phyloP scores from a whole-genome alignment of 176 grass and related monocot genomes.

The Areca catechu region DNA sequence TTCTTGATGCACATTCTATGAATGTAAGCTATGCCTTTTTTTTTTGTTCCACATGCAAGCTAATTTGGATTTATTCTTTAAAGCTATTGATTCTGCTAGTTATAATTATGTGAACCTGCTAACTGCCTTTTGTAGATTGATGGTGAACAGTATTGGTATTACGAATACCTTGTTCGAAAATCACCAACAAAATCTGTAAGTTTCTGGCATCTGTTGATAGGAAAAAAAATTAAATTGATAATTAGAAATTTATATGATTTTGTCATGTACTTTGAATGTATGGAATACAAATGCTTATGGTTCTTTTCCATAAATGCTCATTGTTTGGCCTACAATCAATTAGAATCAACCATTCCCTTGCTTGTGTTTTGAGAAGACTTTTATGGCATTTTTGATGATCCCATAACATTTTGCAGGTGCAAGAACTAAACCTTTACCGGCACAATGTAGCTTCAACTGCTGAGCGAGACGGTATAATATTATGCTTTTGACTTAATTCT shows the following conservation, averaged over 20 bases:
- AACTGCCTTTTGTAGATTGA: conserved; percentile 42
- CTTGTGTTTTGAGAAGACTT: no score
- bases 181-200: conserved; percentile 84
- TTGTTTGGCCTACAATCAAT: no score
- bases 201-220: neutral
- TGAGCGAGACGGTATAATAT: conserved; percentile 66
- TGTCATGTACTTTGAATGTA: no score
- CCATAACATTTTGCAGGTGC: conserved; percentile 44
- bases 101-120: neutral
- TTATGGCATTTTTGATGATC: neutral
- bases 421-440: conserved; percentile 81
- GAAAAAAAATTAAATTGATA: no score
- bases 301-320: neutral
- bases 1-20: conserved; percentile 75
- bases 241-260: no score
- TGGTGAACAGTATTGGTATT: conserved; percentile 88
- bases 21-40: conserved; percentile 38
- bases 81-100: neutral
- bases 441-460: conserved; percentile 85
- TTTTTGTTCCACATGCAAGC: conserved; percentile 4
- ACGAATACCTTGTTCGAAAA: conserved; percentile 88
- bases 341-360: no score
- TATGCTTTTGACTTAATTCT: conserved; percentile 10
- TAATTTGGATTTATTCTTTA: conserved; percentile 7
- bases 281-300: neutral